Evolutionary conservation across 352 stramenopile species (phyloP).

Genomic region (Pythium myriotylum): DNA sequence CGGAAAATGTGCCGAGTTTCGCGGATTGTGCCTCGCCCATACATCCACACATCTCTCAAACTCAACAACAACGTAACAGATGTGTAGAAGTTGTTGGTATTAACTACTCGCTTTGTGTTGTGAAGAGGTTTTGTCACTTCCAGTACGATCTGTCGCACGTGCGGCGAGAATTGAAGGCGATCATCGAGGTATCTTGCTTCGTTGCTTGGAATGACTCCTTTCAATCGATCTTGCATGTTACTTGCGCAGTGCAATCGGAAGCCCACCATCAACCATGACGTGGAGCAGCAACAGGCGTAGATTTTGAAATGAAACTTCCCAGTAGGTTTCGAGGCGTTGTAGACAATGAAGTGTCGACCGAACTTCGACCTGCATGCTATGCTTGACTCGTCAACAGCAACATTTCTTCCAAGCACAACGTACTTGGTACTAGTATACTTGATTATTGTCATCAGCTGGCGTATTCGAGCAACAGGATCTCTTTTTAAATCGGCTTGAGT

Average conservation of each 20-base stretch:
- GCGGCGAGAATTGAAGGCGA: slow-evolving; percentile 7
- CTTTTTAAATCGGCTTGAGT: slow-evolving; percentile 4
- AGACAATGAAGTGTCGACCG: slow-evolving; percentile 32
- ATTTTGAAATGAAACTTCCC: slow-evolving; percentile 44
- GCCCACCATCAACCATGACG: slow-evolving; percentile 29
- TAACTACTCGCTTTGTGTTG: slow-evolving; percentile 28
- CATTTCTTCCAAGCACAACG: slow-evolving; percentile 29
- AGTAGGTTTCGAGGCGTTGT: slow-evolving; percentile 35
- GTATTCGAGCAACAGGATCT: slow-evolving; percentile 25
- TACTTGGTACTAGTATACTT: slow-evolving; percentile 31
- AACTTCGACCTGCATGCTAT: slow-evolving; percentile 36
- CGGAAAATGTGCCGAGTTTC: slow-evolving; percentile 27
- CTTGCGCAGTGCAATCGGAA: slow-evolving; percentile 34
- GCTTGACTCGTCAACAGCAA: slow-evolving; percentile 35
- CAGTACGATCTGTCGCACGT: slow-evolving; percentile 29
- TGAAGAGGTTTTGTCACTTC: slow-evolving; percentile 33
- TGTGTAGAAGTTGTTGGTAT: slow-evolving; percentile 42
- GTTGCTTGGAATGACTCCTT: not conserved
- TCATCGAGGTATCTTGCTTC: slow-evolving; percentile 2
- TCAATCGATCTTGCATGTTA: slow-evolving; percentile 24
- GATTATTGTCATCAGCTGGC: slow-evolving; percentile 30
- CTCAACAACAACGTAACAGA: slow-evolving; percentile 24
- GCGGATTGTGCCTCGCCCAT: slow-evolving; percentile 28
- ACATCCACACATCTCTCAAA: slow-evolving; percentile 30
- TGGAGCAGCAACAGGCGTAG: slow-evolving; percentile 36